Evolutionary conservation across 2,329 filamentous ascomycete genomes (phyloP).

Genomic region (Talaromyces islandicus): DNA sequence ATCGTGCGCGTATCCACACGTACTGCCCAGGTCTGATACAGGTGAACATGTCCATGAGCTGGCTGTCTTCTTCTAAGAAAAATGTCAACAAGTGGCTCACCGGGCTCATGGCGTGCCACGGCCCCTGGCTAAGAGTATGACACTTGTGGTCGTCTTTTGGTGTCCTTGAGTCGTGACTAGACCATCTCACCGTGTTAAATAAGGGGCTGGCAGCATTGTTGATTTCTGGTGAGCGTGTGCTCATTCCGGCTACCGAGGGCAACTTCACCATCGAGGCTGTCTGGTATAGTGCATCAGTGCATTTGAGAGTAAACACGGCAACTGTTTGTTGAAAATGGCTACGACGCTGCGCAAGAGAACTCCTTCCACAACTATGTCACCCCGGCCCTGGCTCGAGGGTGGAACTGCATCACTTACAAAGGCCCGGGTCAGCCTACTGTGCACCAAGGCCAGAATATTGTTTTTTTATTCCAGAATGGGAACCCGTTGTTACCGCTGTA

Average conservation of each 20-base stretch:
- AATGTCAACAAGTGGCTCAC: background rate
- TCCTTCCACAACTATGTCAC: slow-evolving; percentile 32
- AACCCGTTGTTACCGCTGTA: slow-evolving; percentile 35
- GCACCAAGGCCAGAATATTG: slow-evolving; percentile 35
- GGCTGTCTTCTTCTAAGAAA: background rate
- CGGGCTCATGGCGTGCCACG: background rate
- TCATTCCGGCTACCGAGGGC: slow-evolving; percentile 15
- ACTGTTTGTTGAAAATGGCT: slow-evolving; percentile 36
- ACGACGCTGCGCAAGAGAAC: slow-evolving; percentile 42
- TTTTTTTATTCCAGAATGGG: slow-evolving; percentile 44
- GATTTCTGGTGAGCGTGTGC: slow-evolving; percentile 22
- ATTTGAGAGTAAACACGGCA: slow-evolving; percentile 22
- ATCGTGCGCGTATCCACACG: background rate
- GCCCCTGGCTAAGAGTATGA: background rate
- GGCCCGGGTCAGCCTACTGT: slow-evolving; percentile 42
- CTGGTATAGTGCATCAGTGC: slow-evolving; percentile 37
- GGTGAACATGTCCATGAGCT: background rate
- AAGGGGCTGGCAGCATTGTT: slow-evolving; percentile 13
- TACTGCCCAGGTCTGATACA: background rate
- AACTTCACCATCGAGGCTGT: slow-evolving; percentile 15
- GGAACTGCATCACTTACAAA: slow-evolving; percentile 42
- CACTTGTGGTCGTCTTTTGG: background rate
- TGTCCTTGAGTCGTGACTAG: background rate
- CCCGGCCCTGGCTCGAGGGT: slow-evolving; percentile 32
- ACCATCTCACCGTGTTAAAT: no score